A percentile compares a stretch with the other conserved stretches of the same genome.
Conservation (phyloP, 805 yeast species). For the Scheffersomyces ergatensis region DNA sequence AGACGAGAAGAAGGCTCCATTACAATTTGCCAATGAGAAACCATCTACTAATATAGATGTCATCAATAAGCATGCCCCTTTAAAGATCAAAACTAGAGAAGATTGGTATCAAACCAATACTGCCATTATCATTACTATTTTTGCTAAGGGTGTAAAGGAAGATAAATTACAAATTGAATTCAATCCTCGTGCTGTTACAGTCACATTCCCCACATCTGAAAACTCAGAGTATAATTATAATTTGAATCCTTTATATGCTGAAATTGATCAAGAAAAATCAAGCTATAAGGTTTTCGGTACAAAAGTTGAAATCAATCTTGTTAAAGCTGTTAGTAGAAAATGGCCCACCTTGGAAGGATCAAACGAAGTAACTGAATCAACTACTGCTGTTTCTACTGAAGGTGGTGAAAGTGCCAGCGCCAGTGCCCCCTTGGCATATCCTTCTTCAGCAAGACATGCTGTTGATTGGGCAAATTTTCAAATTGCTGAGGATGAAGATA, state of each 20-base stretch:
- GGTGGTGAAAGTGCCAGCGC: slow-evolving; percentile 1
- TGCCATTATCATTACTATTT: slow-evolving; percentile 64
- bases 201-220: slow-evolving; percentile 47
- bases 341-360: slow-evolving; percentile 56
- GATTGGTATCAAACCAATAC: slow-evolving; percentile 62
- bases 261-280: slow-evolving; percentile 47
- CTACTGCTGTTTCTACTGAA: slow-evolving; percentile 2
- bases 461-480: slow-evolving; percentile 66
- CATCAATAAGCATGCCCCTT: slow-evolving; percentile 39
- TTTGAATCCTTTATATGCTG: slow-evolving; percentile 51
- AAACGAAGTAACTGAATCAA: slow-evolving; percentile 8
- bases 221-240: slow-evolving; percentile 58
- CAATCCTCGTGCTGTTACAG: slow-evolving; percentile 29
- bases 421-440: slow-evolving; percentile 39
- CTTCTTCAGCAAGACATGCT: slow-evolving; percentile 60
- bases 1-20: no score
- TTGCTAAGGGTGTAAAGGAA: slow-evolving; percentile 61
- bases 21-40: not conserved
- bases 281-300: slow-evolving; percentile 58
- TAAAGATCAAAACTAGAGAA: slow-evolving; percentile 33
- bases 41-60: slow-evolving; percentile 25
- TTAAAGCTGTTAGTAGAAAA: slow-evolving; percentile 41
- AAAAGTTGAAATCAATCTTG: slow-evolving; percentile 68
- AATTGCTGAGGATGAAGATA: slow-evolving; percentile 40
- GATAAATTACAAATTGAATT: slow-evolving; percentile 45